These are phyloP conservation scores for Colletotrichum brevisporum DNA, from an alignment of 2,329 filamentous ascomycete species.

Conservation along the genomic window DNA sequence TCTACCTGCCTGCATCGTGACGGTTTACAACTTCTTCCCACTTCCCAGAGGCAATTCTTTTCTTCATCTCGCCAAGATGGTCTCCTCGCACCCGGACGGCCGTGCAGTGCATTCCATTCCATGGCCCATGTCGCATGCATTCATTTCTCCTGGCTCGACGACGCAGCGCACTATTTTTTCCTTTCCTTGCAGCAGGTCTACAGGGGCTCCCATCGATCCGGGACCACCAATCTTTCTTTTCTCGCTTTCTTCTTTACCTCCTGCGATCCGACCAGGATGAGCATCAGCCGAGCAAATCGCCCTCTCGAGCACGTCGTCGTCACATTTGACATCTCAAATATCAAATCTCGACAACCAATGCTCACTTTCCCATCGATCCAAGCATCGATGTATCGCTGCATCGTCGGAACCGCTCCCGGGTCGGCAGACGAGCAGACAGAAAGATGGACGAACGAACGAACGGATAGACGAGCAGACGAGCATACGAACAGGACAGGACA, in stretches of 20 bases:
- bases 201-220: conserved; percentile 34
- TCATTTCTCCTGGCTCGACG: neutral
- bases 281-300: neutral
- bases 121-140: neutral
- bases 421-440: neutral
- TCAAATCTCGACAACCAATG: too few species aligned
- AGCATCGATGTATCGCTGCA: conserved; percentile 10
- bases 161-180: neutral
- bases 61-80: conserved; percentile 17
- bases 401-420: conserved; percentile 13
- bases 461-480: too few species aligned
- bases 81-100: neutral
- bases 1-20: neutral
- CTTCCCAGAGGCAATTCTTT: neutral
- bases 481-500: too few species aligned
- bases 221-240: conserved; percentile 24
- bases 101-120: neutral
- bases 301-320: conserved; percentile 15
- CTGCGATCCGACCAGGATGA: neutral
- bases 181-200: conserved; percentile 21
- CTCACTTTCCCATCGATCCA: neutral
- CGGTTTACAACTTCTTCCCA: neutral
- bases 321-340: conserved; percentile 18
- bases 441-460: too few species aligned
- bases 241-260: conserved; percentile 4